A percentile compares a stretch with the other conserved stretches of the same genome.
Conservation (phyloP, 2,329 filamentous ascomycete species). For the Claviceps fusiformis region DNA sequence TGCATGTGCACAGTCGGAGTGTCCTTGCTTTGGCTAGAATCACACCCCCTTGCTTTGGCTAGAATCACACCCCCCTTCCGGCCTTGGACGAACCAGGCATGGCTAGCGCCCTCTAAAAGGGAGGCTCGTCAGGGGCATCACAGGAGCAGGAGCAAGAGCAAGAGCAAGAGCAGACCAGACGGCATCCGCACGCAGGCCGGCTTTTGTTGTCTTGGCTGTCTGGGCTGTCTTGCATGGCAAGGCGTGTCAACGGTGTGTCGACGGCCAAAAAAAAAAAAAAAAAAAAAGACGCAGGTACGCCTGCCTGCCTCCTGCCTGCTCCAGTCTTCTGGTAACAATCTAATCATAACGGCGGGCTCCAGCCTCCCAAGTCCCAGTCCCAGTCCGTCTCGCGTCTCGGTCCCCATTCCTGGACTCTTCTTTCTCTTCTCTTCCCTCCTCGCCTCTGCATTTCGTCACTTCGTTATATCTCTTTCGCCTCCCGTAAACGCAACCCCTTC, state of each 20-base stretch:
- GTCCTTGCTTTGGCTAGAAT: not conserved
- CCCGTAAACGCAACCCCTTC: not conserved
- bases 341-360: not conserved
- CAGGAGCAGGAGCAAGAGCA: too few species aligned
- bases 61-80: not conserved
- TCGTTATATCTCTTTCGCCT: constrained; percentile 5
- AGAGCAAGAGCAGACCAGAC: too few species aligned
- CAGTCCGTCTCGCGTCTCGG: not conserved
- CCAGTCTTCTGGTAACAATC: not conserved
- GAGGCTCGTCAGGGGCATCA: not conserved
- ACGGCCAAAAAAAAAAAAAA: too few species aligned
- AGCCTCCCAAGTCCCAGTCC: not conserved
- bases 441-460: constrained; percentile 3
- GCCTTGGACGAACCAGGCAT: not conserved
- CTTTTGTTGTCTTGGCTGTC: not conserved
- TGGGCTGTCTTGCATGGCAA: not conserved
- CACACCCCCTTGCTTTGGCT: not conserved
- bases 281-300: not conserved
- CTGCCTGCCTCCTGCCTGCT: too few species aligned
- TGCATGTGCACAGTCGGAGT: too few species aligned
- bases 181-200: too few species aligned
- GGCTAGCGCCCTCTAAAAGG: not conserved
- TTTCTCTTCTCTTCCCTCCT: constrained; percentile 1
- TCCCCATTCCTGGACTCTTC: not conserved
- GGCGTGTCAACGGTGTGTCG: too few species aligned